These are phyloP conservation scores for Powellomyces hirtus DNA, from an alignment of 192 early-diverging fungal genomes.

Conservation along the genomic window DNA sequence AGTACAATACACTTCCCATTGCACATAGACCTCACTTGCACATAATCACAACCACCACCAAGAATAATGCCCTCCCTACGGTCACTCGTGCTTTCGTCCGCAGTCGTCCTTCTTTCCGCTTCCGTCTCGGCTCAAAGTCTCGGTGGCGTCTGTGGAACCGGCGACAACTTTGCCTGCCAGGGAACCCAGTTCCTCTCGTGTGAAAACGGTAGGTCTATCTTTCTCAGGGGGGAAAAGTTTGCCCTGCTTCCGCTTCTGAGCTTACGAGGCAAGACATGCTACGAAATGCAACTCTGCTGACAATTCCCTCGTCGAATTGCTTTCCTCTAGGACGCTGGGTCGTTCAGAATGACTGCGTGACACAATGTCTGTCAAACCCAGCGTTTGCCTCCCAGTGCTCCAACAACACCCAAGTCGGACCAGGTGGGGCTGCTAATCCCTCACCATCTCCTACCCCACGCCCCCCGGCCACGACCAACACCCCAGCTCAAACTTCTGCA, in stretches of 20 bases:
- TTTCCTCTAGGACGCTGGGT: neutral
- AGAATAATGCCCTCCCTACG: neutral
- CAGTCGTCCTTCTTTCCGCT: neutral
- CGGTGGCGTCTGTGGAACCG: neutral
- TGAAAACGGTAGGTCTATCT: constrained; percentile 22
- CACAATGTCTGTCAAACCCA: no score
- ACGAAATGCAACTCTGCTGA: neutral
- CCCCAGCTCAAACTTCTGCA: no score
- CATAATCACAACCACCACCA: no score
- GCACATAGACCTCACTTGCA: no score
- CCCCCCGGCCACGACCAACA: neutral
- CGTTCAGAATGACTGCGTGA: no score
- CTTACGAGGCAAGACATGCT: constrained; percentile 25
- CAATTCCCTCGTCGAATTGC: constrained; percentile 7
- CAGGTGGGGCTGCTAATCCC: neutral
- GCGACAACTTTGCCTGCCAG: constrained; percentile 16
- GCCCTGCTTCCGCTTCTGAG: no score
- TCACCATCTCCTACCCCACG: neutral
- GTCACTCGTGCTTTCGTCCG: neutral
- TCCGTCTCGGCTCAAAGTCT: neutral
- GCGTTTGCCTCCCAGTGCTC: no score
- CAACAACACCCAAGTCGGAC: no score
- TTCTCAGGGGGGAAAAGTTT: no score
- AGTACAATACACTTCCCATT: no score
- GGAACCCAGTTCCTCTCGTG: constrained; percentile 19